A percentile compares a stretch with the other conserved stretches of the same genome.
phyloP scores from a whole-genome alignment of 2,329 filamentous ascomycete species.

The Trichoderma sp. region DNA sequence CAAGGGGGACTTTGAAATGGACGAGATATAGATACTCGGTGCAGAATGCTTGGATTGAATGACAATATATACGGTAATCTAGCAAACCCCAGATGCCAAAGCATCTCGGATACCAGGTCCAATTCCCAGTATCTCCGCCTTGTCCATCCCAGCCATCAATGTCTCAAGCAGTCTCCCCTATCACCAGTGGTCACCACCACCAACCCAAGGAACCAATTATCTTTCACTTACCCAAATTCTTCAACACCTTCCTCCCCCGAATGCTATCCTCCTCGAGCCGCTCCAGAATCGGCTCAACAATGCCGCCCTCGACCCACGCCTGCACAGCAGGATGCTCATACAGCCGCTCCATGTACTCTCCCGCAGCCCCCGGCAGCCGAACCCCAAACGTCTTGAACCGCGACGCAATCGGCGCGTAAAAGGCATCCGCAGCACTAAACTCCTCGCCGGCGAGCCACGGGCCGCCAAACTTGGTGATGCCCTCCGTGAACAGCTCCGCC shows the following conservation, averaged over 20 bases:
- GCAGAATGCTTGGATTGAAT: background rate
- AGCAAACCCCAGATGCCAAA: background rate
- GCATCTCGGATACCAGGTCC: background rate
- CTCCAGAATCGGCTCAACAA: conserved; percentile 45
- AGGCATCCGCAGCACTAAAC: conserved; percentile 47
- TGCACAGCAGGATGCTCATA: conserved; percentile 42
- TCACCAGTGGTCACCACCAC: conserved; percentile 3
- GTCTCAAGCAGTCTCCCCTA: conserved; percentile 3
- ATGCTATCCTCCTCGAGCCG: conserved; percentile 43
- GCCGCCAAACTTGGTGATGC: conserved; percentile 45
- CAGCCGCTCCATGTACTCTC: conserved; percentile 42
- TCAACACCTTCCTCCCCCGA: conserved; percentile 38
- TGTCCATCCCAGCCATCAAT: background rate
- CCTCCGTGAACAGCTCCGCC: conserved; percentile 44
- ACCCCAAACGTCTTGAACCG: conserved; percentile 45
- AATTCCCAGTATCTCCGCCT: background rate
- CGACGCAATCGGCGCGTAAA: conserved; percentile 48
- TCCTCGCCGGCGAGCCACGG: conserved; percentile 45
- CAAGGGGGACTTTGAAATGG: no score
- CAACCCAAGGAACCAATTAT: conserved; percentile 7
- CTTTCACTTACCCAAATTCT: conserved; percentile 35
- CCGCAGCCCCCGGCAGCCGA: conserved; percentile 37
- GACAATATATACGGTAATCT: background rate
- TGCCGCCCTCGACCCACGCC: conserved; percentile 44
- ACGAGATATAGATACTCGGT: no score